Percentiles rank a stretch among this genome's conserved stretches.
These are phyloP conservation scores for Trametes meyenii DNA, from an alignment of 768 basidiomycete species.

Conservation along the genomic window DNA sequence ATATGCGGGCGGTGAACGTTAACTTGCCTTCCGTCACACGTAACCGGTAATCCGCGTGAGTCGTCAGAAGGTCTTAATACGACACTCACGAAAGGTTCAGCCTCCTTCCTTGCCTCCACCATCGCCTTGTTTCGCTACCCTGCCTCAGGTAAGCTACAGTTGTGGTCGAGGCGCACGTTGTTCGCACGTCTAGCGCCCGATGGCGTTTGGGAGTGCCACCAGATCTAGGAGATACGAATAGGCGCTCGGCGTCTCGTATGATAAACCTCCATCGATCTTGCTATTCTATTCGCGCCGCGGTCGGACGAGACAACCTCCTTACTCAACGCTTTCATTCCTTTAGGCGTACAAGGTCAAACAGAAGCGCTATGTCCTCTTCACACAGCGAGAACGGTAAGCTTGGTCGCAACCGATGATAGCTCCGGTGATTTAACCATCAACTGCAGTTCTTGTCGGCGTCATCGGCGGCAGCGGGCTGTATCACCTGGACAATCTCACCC, in stretches of 20 bases:
- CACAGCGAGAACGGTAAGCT: conserved; percentile 5
- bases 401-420: neutral
- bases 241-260: conserved; percentile 6
- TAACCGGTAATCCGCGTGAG: no score
- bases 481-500: conserved; percentile 87
- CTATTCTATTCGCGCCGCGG: neutral
- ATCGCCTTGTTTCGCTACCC: no score
- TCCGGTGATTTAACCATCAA: neutral
- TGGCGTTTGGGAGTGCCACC: neutral
- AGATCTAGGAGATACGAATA: conserved; percentile 3
- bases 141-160: no score
- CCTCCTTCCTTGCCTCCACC: no score
- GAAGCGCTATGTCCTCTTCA: neutral
- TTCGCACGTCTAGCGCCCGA: neutral
- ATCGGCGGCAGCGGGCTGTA: conserved; percentile 94
- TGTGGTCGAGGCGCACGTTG: no score
- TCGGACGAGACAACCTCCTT: neutral
- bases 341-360: neutral
- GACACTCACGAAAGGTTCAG: no score
- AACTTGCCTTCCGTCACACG: no score
- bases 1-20: no score
- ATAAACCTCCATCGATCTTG: conserved; percentile 10
- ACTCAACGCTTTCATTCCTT: conserved; percentile 1
- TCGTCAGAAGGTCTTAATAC: no score
- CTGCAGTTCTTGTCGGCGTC: conserved; percentile 77